Conservation (phyloP, 345 rosid species). For the Turritis glabra region DNA sequence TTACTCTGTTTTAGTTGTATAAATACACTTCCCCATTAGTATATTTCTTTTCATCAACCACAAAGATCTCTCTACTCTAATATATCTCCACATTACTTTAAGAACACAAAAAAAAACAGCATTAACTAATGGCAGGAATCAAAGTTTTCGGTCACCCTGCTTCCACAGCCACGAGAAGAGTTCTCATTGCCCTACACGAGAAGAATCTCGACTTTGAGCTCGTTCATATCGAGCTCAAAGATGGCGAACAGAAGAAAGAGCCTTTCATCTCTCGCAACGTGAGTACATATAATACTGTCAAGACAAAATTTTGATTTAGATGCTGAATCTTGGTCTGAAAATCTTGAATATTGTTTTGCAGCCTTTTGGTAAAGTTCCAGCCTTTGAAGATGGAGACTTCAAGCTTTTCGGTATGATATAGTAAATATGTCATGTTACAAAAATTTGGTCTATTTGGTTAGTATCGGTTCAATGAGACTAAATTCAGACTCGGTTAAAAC, state of each 20-base stretch:
- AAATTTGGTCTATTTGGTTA: too few relatives aligned
- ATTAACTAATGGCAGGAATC: constrained; percentile 25
- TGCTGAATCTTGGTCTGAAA: constrained; percentile 4
- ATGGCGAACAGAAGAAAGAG: constrained; percentile 39
- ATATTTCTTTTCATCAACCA: constrained; percentile 13
- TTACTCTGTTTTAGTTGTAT: constrained; percentile 14
- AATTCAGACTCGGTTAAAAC: too few relatives aligned
- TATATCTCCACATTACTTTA: neutral
- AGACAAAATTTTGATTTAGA: neutral
- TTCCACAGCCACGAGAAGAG: constrained; percentile 44
- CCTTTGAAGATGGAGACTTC: constrained; percentile 66
- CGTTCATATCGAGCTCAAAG: constrained; percentile 32
- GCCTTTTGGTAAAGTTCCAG: constrained; percentile 87
- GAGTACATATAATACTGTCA: neutral
- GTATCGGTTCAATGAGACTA: too few relatives aligned
- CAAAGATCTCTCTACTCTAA: constrained; percentile 3
- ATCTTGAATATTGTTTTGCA: constrained; percentile 35
- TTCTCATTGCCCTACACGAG: constrained; percentile 42
- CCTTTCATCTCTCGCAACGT: constrained; percentile 41
- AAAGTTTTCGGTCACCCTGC: constrained; percentile 39
- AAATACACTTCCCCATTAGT: constrained; percentile 14
- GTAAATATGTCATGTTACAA: constrained; percentile 39
- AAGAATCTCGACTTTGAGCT: constrained; percentile 41
- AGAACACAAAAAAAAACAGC: neutral
- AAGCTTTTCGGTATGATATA: constrained; percentile 48